These are phyloP conservation scores for Neophaeococcomyces mojaviensis DNA, from an alignment of 2,329 filamentous ascomycete genomes.

Conservation along the genomic window DNA sequence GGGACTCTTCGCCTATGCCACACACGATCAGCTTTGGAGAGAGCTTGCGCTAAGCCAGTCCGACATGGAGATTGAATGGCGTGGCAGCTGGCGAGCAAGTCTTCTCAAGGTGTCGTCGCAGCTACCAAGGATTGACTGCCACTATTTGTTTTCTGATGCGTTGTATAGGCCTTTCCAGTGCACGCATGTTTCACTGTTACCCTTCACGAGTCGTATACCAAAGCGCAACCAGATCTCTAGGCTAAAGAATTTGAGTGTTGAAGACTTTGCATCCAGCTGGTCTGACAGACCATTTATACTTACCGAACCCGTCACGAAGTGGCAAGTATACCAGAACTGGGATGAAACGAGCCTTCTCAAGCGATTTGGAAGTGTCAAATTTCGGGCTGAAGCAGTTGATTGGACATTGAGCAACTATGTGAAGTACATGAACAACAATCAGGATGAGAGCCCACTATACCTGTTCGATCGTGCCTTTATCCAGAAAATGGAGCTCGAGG, in stretches of 20 bases:
- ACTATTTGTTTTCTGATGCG: conserved; percentile 78
- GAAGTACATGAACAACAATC: conserved; percentile 70
- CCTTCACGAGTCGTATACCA: conserved; percentile 66
- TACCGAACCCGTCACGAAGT: conserved; percentile 69
- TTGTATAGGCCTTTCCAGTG: conserved; percentile 87
- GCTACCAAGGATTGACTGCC: conserved; percentile 59
- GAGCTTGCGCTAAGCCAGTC: conserved; percentile 57
- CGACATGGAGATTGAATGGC: conserved; percentile 54
- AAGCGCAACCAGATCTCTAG: conserved; percentile 63
- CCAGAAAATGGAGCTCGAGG: conserved; percentile 68
- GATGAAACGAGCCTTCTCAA: conserved; percentile 57
- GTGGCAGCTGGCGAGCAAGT: conserved; percentile 76
- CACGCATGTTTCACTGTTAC: conserved; percentile 61
- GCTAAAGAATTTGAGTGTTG: conserved; percentile 59
- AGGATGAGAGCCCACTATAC: conserved; percentile 84
- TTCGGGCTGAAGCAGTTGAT: conserved; percentile 87
- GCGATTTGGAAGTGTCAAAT: conserved; percentile 60
- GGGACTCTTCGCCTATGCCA: conserved; percentile 76
- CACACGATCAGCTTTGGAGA: conserved; percentile 85
- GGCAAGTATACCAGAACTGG: conserved; percentile 74
- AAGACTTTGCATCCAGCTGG: conserved; percentile 70
- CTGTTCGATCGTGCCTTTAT: conserved; percentile 84
- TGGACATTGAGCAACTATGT: conserved; percentile 79
- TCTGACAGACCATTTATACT: conserved; percentile 78
- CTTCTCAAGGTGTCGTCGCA: conserved; percentile 53